Conservation (phyloP, 768 basidiomycete genomes). For the Clitopilus passeckerianus region DNA sequence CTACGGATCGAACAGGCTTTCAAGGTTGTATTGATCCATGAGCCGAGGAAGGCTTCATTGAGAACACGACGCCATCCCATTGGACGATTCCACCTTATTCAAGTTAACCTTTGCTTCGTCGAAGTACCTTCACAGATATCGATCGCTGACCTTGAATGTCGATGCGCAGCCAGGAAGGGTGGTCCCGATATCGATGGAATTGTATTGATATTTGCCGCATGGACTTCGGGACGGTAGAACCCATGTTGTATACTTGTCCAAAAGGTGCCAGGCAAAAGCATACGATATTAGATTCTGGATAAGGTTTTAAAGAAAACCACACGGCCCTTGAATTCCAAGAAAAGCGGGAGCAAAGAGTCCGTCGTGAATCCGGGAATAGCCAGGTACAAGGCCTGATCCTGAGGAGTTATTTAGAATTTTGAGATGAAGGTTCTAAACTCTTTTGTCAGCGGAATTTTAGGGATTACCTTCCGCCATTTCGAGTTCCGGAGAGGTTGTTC, state of each 20-base stretch:
- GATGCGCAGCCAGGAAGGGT: neutral
- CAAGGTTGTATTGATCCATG: neutral
- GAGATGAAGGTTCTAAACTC: too few relatives aligned
- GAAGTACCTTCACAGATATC: neutral
- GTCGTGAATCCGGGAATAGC: neutral
- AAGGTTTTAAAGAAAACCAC: neutral
- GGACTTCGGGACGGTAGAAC: too few relatives aligned
- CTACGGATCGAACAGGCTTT: neutral
- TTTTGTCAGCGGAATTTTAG: too few relatives aligned
- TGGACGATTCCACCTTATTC: neutral
- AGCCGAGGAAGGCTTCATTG: neutral
- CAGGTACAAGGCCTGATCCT: neutral
- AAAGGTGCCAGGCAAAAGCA: too few relatives aligned
- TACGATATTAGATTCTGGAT: neutral
- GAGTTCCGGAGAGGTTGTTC: too few relatives aligned
- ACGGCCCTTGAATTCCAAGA: neutral
- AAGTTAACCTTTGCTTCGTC: neutral
- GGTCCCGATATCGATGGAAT: neutral
- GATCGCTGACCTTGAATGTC: neutral
- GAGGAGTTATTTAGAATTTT: too few relatives aligned
- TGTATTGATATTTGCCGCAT: too few relatives aligned
- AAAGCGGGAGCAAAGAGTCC: neutral
- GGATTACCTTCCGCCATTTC: too few relatives aligned
- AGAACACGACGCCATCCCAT: neutral
- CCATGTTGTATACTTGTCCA: too few relatives aligned